Evolutionary conservation across 2,329 filamentous ascomycete species (phyloP), one percentile per base, ranked within the genome.

Genomic region (Fusarium austroafricanum): DNA sequence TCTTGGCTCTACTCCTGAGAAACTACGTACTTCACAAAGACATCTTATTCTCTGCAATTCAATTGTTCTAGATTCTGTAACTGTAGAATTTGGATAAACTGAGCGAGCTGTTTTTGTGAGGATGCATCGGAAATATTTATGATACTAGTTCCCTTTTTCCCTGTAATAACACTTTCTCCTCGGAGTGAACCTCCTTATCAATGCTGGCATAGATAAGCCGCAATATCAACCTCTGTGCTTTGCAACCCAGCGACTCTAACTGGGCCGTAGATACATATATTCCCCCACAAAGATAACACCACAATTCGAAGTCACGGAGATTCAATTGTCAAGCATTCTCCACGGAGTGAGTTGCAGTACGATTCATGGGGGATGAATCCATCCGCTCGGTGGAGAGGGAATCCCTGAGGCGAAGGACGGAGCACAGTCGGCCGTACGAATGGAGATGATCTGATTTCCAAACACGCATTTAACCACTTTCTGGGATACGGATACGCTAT

Each of bases 131-230:
- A 26, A 65, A 43, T 46, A 64, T 65, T 50, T 18, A 40, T 31
- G 29, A 11, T 31, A 14, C 49, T 42, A 61, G 55, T 29, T 43
- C 23, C 42, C 39, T 44, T 69, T 43, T 53, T 49, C 38, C 42
- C 50, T 63, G 56, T 33, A 50, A 42, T 10, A 35, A 23, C 37
- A n/a, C 43, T 61, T 64, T 70, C 61, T 70, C 67, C 67, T 70
- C 67, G 67, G 67, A 70, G 53, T 28, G 42, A 55, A 28, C 33
- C 20, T 45, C 31, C 56, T 70, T 67, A 56, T 54, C 65, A 70
- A 54, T 53, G 3, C 29, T 7, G 43, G n/a, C 21, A 50, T 20
- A 63, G 67, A 70, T 70, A 70, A 70, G 67, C 50, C 64, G 43
- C 53, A 65, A 44, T 42, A 23, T 53, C 26, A 61, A 51, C 37